Evolutionary conservation across 176 grass and related monocot species (phyloP).

Genomic region (Triticum aestivum): DNA sequence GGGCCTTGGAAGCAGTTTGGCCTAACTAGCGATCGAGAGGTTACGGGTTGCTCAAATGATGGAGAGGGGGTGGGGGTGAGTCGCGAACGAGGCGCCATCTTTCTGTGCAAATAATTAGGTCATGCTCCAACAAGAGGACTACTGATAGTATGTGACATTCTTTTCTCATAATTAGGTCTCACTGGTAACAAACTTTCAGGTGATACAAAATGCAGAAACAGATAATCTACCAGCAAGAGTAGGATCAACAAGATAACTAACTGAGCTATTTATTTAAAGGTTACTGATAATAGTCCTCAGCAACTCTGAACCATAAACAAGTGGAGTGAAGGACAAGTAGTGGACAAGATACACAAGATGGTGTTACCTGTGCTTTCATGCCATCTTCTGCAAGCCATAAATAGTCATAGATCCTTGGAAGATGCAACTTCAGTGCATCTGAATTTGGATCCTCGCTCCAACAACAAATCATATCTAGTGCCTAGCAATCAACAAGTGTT

Average conservation of each 20-base stretch:
- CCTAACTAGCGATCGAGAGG: no score
- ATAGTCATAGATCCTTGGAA: slow-evolving; percentile 70
- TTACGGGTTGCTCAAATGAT: no score
- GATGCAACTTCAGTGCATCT: slow-evolving; percentile 65
- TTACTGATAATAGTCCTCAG: not conserved
- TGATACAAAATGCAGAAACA: not conserved
- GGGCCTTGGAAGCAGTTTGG: no score
- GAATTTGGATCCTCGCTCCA: slow-evolving; percentile 85
- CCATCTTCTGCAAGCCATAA: slow-evolving; percentile 89
- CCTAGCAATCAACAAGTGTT: slow-evolving; percentile 27
- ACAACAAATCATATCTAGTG: slow-evolving; percentile 79
- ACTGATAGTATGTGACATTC: no score
- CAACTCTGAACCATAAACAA: not conserved
- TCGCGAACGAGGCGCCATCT: no score
- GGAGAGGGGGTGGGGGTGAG: no score
- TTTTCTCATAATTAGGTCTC: not conserved
- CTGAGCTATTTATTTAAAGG: not conserved
- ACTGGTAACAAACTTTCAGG: not conserved
- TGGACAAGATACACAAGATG: not conserved
- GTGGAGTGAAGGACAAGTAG: not conserved
- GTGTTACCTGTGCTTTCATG: slow-evolving; percentile 61
- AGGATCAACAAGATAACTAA: not conserved
- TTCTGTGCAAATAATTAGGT: no score
- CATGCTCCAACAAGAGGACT: no score
- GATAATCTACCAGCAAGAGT: not conserved